Conservation (phyloP, 2,329 filamentous ascomycete species). For the Thermoascus crustaceus region DNA sequence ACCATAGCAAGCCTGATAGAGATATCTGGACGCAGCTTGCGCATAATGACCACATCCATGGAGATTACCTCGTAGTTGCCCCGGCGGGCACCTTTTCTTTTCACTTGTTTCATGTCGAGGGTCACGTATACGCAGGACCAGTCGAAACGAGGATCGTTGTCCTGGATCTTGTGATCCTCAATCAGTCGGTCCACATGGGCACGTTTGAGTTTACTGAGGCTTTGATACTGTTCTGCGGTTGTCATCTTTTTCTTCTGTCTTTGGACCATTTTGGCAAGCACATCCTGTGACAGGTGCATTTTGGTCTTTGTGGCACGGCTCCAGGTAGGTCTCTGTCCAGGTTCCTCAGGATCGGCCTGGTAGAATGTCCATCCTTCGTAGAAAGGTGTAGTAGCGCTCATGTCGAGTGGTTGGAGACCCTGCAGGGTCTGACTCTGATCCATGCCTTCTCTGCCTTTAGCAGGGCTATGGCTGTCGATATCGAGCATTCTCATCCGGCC, state of each 20-base stretch:
- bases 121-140: constrained; percentile 34
- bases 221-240: constrained; percentile 21
- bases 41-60: constrained; percentile 28
- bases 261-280: constrained; percentile 22
- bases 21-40: constrained; percentile 15
- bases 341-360: constrained; percentile 19
- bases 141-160: constrained; percentile 21
- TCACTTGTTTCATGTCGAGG: constrained; percentile 19
- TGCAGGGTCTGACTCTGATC: constrained; percentile 3
- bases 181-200: constrained; percentile 29
- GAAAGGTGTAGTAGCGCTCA: constrained; percentile 8
- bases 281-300: constrained; percentile 25
- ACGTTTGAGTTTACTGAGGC: constrained; percentile 20
- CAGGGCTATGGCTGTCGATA: constrained; percentile 7
- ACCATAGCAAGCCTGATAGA: constrained; percentile 3
- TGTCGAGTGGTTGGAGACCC: constrained; percentile 3
- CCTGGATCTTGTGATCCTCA: constrained; percentile 18
- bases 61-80: constrained; percentile 24
- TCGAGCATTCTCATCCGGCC: too few species aligned
- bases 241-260: constrained; percentile 21
- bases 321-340: constrained; percentile 26
- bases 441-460: constrained; percentile 1
- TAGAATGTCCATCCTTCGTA: constrained; percentile 31
- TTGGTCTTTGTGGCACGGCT: constrained; percentile 18
- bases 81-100: constrained; percentile 18